Conservation (phyloP, 306 rosid genomes). For the Ammopiptanthus mongolicus region DNA sequence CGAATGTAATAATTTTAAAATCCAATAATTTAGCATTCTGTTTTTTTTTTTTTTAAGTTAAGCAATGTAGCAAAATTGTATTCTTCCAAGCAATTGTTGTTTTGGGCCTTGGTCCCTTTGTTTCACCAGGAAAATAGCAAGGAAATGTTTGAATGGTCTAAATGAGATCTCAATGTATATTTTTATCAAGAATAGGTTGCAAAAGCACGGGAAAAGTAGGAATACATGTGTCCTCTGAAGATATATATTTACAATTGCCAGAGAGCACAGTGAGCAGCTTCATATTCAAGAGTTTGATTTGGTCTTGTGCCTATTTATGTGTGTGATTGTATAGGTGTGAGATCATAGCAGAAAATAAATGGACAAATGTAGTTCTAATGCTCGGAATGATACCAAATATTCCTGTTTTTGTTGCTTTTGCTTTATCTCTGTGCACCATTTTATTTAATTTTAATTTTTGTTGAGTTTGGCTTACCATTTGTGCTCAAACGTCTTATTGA, state of each 20-base stretch:
- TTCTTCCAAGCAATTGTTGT: neutral
- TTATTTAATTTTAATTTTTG: neutral
- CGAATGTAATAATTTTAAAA: neutral
- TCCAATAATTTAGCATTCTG: neutral
- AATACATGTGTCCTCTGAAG: neutral
- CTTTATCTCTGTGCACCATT: neutral
- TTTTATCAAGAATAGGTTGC: neutral
- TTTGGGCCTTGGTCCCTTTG: neutral
- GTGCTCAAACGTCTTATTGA: neutral
- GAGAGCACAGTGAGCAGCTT: neutral
- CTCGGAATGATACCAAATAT: neutral
- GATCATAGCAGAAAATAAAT: neutral
- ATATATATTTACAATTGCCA: neutral
- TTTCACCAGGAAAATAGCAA: neutral
- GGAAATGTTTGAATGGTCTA: neutral
- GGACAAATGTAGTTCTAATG: neutral
- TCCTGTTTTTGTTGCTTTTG: neutral
- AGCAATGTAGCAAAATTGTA: neutral
- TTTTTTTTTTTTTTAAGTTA: neutral
- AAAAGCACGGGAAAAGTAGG: neutral
- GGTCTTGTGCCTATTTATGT: neutral
- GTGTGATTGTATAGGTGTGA: neutral
- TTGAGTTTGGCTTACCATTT: neutral
- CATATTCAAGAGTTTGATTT: neutral
- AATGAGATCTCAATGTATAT: neutral